Evolutionary conservation across 345 rosid genomes (phyloP).

Genomic region (Arabis hirsuta): DNA sequence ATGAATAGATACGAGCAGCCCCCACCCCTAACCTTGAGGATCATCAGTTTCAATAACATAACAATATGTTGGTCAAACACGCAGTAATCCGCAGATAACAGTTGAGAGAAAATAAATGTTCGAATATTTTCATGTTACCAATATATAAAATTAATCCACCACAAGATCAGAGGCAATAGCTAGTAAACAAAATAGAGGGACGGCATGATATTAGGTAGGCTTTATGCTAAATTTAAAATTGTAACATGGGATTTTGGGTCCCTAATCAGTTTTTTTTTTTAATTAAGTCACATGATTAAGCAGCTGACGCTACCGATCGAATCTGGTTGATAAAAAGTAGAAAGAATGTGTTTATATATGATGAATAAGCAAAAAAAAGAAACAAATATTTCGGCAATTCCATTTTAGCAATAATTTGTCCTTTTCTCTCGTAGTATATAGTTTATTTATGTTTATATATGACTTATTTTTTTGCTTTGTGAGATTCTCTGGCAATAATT

Average conservation of each 20-base stretch:
- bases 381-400: constrained; percentile 19
- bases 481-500: constrained; percentile 49
- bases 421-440: constrained; percentile 22
- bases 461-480: constrained; percentile 7
- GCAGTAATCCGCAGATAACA: constrained; percentile 14
- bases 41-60: too few relatives aligned
- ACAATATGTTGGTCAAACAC: constrained; percentile 28
- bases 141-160: not conserved
- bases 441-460: not conserved
- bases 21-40: constrained; percentile 17
- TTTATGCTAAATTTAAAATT: constrained; percentile 11
- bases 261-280: not conserved
- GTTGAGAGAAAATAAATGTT: constrained; percentile 34
- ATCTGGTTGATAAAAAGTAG: constrained; percentile 32
- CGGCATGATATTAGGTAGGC: constrained; percentile 39
- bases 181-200: constrained; percentile 15
- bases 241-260: constrained; percentile 42
- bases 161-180: not conserved
- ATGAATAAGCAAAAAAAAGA: not conserved
- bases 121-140: constrained; percentile 47
- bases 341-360: constrained; percentile 33
- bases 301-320: constrained; percentile 38
- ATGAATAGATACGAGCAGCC: not conserved
- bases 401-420: constrained; percentile 30
- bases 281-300: constrained; percentile 41